Evolutionary conservation across 1,284 basidiomycete genomes (phyloP).

Genomic region (Moesziomyces parantarcticus): DNA sequence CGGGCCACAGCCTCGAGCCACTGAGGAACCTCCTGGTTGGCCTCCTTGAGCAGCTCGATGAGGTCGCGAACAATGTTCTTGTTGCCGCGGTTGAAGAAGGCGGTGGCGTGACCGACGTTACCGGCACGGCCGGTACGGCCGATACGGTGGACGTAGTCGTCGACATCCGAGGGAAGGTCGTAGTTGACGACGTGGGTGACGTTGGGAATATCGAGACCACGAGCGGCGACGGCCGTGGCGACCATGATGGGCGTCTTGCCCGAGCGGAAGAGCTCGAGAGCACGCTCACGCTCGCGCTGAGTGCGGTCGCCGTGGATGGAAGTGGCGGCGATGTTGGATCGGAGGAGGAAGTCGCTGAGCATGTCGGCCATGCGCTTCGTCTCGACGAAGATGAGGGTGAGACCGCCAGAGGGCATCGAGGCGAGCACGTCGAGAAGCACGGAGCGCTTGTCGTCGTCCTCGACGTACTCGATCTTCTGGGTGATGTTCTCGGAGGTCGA

Average conservation of each 20-base stretch:
- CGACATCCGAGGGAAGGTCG: constrained; percentile 97
- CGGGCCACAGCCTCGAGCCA: constrained; percentile 90
- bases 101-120: constrained; percentile 90
- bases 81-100: constrained; percentile 71
- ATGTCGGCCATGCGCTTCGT: constrained; percentile 99
- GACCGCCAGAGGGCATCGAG: constrained; percentile 78
- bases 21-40: constrained; percentile 92
- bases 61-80: constrained; percentile 86
- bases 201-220: constrained; percentile 99
- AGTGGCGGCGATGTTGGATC: constrained; percentile 83
- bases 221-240: constrained; percentile 96
- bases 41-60: constrained; percentile 91
- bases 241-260: constrained; percentile 96
- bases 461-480: constrained; percentile 97
- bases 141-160: constrained; percentile 73
- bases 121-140: constrained; percentile 99
- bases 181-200: constrained; percentile 99
- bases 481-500: constrained; percentile 99
- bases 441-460: constrained; percentile 96
- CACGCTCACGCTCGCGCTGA: constrained; percentile 95
- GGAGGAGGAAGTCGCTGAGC: constrained; percentile 94
- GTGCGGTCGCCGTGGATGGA: constrained; percentile 98
- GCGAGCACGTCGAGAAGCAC: constrained; percentile 93
- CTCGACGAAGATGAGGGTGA: constrained; percentile 98
- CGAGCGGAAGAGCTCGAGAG: constrained; percentile 92